These are phyloP conservation scores for Naganishia vishniacii DNA, from an alignment of 768 basidiomycete species.

Conservation along the genomic window DNA sequence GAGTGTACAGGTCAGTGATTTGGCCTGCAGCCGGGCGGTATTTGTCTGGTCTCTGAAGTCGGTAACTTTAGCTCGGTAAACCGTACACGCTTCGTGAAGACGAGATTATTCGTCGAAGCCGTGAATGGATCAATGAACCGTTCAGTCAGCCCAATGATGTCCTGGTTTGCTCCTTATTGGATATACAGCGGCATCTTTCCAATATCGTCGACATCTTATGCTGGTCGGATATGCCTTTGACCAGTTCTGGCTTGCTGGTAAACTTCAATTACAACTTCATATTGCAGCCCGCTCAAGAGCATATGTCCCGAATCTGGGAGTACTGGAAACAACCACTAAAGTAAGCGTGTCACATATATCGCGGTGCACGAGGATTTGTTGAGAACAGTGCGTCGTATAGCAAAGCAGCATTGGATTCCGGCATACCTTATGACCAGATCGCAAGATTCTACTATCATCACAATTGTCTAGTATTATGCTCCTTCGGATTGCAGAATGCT, in stretches of 20 bases:
- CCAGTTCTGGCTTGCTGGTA: conserved; percentile 7
- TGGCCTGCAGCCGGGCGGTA: too few species aligned
- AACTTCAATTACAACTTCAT: conserved; percentile 12
- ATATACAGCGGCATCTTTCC: conserved; percentile 81
- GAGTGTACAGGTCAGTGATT: conserved; percentile 62
- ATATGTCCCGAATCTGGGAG: conserved; percentile 6
- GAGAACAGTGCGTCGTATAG: too few species aligned
- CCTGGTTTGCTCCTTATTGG: conserved; percentile 70
- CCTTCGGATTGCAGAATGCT: conserved; percentile 95
- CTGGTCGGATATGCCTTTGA: conserved; percentile 49
- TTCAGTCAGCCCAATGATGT: conserved; percentile 26
- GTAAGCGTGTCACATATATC: background rate
- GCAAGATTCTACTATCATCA: conserved; percentile 78
- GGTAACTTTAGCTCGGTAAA: conserved; percentile 71
- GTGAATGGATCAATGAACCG: conserved; percentile 67
- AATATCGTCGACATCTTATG: conserved; percentile 86
- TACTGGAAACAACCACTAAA: conserved; percentile 1
- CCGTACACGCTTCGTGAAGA: conserved; percentile 89
- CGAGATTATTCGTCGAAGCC: conserved; percentile 73
- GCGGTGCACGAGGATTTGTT: too few species aligned
- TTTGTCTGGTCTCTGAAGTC: background rate
- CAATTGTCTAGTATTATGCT: conserved; percentile 75
- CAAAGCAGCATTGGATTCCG: conserved; percentile 2
- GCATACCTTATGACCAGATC: conserved; percentile 40
- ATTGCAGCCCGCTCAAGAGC: conserved; percentile 8